Conservation (phyloP, 2,329 filamentous ascomycete species). For the Hirsutella rhossiliensis region DNA sequence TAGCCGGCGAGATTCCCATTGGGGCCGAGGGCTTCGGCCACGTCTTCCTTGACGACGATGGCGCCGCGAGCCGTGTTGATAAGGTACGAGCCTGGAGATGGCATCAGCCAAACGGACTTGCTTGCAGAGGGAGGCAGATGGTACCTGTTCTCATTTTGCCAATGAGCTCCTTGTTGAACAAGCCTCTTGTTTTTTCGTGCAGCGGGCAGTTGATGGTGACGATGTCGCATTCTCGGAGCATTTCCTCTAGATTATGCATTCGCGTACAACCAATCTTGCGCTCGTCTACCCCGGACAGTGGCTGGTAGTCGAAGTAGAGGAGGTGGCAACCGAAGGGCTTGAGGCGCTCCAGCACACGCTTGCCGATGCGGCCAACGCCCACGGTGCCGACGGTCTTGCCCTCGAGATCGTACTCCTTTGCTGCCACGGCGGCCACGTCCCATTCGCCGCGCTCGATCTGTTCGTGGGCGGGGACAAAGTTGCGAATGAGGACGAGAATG, state of each 20-base stretch:
- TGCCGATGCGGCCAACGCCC: constrained; percentile 91
- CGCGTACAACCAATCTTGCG: constrained; percentile 91
- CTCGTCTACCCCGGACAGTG: constrained; percentile 72
- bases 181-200: constrained; percentile 90
- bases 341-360: constrained; percentile 91
- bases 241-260: constrained; percentile 81
- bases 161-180: constrained; percentile 98
- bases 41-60: constrained; percentile 99
- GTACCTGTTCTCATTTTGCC: constrained; percentile 95
- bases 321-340: constrained; percentile 99
- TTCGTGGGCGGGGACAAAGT: constrained; percentile 97
- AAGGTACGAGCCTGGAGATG: constrained; percentile 66
- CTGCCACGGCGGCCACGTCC: constrained; percentile 91
- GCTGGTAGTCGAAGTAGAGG: constrained; percentile 99
- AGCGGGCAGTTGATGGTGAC: constrained; percentile 99
- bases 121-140: not conserved
- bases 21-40: constrained; percentile 81
- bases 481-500: constrained; percentile 88
- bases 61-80: constrained; percentile 97
- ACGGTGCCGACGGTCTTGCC: constrained; percentile 96
- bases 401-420: constrained; percentile 98
- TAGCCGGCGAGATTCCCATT: constrained; percentile 78
- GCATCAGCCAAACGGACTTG: not conserved
- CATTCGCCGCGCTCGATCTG: constrained; percentile 81
- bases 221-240: constrained; percentile 87